phyloP scores from a whole-genome alignment of 2,329 filamentous ascomycete species.

The Zalaria sp. region DNA sequence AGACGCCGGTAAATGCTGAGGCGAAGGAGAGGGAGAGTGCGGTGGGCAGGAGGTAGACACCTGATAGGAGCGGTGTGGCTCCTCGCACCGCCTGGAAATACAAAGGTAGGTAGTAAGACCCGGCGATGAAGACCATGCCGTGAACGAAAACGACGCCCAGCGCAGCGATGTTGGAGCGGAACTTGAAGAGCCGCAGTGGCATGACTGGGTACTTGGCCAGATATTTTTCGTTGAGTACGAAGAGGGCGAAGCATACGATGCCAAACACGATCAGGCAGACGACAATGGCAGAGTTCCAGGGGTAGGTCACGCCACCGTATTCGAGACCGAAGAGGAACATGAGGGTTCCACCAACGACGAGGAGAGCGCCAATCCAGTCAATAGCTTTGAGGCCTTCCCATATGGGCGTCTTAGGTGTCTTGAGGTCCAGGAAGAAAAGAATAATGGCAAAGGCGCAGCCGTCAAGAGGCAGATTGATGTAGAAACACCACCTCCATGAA shows the following conservation, averaged over 20 bases:
- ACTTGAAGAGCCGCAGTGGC: slow-evolving; percentile 56
- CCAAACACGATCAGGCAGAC: slow-evolving; percentile 8
- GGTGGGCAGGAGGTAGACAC: slow-evolving; percentile 39
- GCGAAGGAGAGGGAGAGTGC: slow-evolving; percentile 18
- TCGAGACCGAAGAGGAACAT: slow-evolving; percentile 81
- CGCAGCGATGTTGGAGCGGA: slow-evolving; percentile 50
- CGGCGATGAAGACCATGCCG: slow-evolving; percentile 63
- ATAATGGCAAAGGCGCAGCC: slow-evolving; percentile 45
- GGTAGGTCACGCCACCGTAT: slow-evolving; percentile 61
- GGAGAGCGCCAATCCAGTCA: slow-evolving; percentile 50
- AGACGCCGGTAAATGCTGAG: slow-evolving; percentile 20
- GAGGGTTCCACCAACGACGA: slow-evolving; percentile 62
- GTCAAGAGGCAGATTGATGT: slow-evolving; percentile 42
- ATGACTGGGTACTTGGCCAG: slow-evolving; percentile 66
- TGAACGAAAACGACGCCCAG: slow-evolving; percentile 58
- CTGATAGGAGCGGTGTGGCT: slow-evolving; percentile 53
- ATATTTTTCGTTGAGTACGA: slow-evolving; percentile 59
- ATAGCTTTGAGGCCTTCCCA: slow-evolving; percentile 48
- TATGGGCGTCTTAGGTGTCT: slow-evolving; percentile 51
- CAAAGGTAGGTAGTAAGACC: slow-evolving; percentile 66
- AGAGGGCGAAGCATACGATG: slow-evolving; percentile 31
- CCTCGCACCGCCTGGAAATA: slow-evolving; percentile 71
- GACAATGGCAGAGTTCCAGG: slow-evolving; percentile 63
- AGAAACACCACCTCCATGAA: slow-evolving; percentile 32
- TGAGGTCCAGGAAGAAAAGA: slow-evolving; percentile 49